These are phyloP conservation scores for Claviceps sp. DNA, from an alignment of 2,329 filamentous ascomycete genomes.

Conservation along the genomic window DNA sequence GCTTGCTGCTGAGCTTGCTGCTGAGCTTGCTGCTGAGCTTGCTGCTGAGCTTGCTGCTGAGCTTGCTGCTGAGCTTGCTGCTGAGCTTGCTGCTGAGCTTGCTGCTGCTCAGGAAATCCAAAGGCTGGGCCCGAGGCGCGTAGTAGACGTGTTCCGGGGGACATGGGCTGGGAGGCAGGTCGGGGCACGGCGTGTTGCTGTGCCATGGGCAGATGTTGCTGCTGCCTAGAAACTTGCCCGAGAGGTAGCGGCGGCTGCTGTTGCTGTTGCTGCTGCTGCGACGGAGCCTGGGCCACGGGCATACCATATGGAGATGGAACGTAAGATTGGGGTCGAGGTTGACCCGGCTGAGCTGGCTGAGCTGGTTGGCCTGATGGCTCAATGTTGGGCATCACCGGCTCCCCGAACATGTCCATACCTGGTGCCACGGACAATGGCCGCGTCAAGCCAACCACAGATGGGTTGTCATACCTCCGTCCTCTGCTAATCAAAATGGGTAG, in stretches of 20 bases:
- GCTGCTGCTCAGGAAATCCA: constrained; percentile 27
- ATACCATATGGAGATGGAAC: constrained; percentile 31
- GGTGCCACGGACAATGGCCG: constrained; percentile 35
- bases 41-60: constrained; percentile 8
- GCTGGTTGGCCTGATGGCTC: constrained; percentile 19
- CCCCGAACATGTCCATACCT: constrained; percentile 29
- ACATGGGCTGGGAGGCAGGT: constrained; percentile 30
- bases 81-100: constrained; percentile 2
- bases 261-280: constrained; percentile 13
- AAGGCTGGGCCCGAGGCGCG: constrained; percentile 30
- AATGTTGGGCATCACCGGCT: constrained; percentile 31
- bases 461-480: constrained; percentile 36
- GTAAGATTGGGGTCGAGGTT: constrained; percentile 24
- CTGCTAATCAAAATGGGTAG: constrained; percentile 35
- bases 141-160: constrained; percentile 28
- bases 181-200: constrained; percentile 26
- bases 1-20: constrained; percentile 6
- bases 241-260: constrained; percentile 1
- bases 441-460: constrained; percentile 17
- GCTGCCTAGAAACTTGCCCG: constrained; percentile 8
- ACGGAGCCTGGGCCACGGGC: constrained; percentile 30
- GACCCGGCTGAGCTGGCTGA: constrained; percentile 6
- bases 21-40: constrained; percentile 3
- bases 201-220: constrained; percentile 16
- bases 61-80: constrained; percentile 8